These are phyloP conservation scores for Candolleomyces aberdarensis DNA, from an alignment of 768 basidiomycete species.

Conservation along the genomic window DNA sequence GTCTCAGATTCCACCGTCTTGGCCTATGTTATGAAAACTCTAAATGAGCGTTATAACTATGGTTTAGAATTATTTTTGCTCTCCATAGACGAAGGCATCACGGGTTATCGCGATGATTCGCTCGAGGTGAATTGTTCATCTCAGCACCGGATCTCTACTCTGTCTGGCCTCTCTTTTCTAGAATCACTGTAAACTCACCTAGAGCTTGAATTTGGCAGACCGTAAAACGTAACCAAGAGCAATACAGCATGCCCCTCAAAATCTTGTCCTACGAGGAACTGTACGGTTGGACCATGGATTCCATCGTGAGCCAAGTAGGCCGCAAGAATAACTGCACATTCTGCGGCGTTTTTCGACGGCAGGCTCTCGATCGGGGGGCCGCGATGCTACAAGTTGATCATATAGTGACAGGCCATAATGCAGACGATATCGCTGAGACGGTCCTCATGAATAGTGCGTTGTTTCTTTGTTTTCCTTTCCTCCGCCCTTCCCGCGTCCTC, in stretches of 20 bases:
- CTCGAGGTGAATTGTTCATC: slow-evolving; percentile 60
- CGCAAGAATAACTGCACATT: slow-evolving; percentile 99
- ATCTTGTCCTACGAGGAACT: slow-evolving; percentile 95
- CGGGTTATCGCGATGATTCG: slow-evolving; percentile 96
- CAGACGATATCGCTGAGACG: slow-evolving; percentile 98
- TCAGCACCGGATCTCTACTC: neutral
- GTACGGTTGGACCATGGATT: slow-evolving; percentile 99
- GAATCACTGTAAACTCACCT: slow-evolving; percentile 1
- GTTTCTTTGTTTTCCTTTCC: neutral
- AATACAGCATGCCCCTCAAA: slow-evolving; percentile 93
- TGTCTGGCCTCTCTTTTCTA: neutral
- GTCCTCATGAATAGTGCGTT: slow-evolving; percentile 95
- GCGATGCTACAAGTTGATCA: slow-evolving; percentile 87
- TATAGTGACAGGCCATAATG: slow-evolving; percentile 98
- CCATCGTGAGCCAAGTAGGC: slow-evolving; percentile 90
- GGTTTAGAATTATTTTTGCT: slow-evolving; percentile 88
- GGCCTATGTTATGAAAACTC: slow-evolving; percentile 92
- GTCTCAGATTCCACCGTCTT: slow-evolving; percentile 90
- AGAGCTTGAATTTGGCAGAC: slow-evolving; percentile 50
- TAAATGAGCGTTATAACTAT: slow-evolving; percentile 93
- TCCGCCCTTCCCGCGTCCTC: neutral
- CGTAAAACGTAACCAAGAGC: slow-evolving; percentile 93
- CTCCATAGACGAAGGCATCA: slow-evolving; percentile 98
- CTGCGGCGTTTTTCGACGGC: slow-evolving; percentile 95
- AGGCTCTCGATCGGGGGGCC: slow-evolving; percentile 95